Evolutionary conservation across 1,284 basidiomycete genomes (phyloP).

Genomic region (Peniophora sp.): DNA sequence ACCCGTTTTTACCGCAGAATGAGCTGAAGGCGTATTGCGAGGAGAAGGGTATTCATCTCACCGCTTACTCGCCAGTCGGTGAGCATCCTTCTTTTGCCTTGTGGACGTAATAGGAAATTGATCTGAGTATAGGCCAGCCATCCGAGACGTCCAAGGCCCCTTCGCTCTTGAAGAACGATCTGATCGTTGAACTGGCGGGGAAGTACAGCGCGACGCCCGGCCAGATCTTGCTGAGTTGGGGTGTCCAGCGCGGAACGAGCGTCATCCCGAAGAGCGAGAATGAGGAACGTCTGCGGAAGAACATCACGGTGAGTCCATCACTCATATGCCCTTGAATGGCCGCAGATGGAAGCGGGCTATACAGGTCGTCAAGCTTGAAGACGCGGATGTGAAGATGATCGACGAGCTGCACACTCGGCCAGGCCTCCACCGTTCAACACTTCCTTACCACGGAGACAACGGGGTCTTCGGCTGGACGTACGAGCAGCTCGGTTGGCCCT

Average conservation of each 20-base stretch:
- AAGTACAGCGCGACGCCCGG: slow-evolving; percentile 30
- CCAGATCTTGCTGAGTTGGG: slow-evolving; percentile 36
- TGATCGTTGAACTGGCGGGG: slow-evolving; percentile 30
- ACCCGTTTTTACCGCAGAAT: slow-evolving; percentile 41
- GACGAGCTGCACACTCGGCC: slow-evolving; percentile 5
- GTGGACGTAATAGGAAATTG: neutral
- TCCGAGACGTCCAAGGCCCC: neutral
- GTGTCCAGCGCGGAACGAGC: slow-evolving; percentile 25
- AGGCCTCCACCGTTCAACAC: slow-evolving; percentile 2
- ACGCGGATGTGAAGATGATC: slow-evolving; percentile 17
- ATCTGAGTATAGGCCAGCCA: neutral
- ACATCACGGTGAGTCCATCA: slow-evolving; percentile 23
- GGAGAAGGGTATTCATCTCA: slow-evolving; percentile 43
- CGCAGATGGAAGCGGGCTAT: neutral
- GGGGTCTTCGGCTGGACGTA: neutral
- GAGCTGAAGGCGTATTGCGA: slow-evolving; percentile 45
- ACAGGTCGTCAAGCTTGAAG: slow-evolving; percentile 20
- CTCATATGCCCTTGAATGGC: neutral
- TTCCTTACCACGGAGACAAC: neutral
- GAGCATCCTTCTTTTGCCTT: neutral
- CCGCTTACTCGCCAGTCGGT: slow-evolving; percentile 53
- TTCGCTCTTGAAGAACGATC: slow-evolving; percentile 10
- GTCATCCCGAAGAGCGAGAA: slow-evolving; percentile 32
- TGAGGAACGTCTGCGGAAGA: slow-evolving; percentile 30
- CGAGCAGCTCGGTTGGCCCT: neutral